Evolutionary conservation across 306 rosid species (phyloP).

Genomic region (Ochetophila trinervis): DNA sequence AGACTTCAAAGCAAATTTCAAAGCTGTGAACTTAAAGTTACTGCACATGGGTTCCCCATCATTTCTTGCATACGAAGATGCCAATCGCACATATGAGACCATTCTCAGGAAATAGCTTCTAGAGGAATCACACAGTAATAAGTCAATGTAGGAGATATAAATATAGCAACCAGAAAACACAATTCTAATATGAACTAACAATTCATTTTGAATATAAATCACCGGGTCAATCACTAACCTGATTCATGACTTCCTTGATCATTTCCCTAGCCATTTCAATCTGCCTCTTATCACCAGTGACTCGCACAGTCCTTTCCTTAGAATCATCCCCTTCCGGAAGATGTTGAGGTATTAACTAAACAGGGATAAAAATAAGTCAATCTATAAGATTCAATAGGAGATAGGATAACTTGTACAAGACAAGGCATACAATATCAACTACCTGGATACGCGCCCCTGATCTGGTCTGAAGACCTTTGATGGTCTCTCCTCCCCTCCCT

Average conservation of each 20-base stretch:
- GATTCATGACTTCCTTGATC: conserved; percentile 93
- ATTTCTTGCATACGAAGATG: not conserved
- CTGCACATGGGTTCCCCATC: not conserved
- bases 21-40: conserved; percentile 4
- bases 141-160: not conserved
- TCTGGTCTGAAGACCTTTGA: conserved; percentile 83
- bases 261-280: conserved; percentile 79
- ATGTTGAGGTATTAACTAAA: conserved; percentile 93
- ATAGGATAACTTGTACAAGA: not conserved
- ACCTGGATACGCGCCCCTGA: conserved; percentile 99
- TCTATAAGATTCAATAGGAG: not conserved
- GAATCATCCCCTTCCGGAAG: conserved; percentile 91
- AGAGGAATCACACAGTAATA: not conserved
- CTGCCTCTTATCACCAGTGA: conserved; percentile 87
- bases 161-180: not conserved
- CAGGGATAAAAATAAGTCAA: not conserved
- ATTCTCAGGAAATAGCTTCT: not conserved
- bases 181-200: not conserved
- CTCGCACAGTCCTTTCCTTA: conserved; percentile 86
- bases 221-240: conserved; percentile 52
- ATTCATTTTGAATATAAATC: conserved; percentile 9
- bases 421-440: conserved; percentile 45
- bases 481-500: conserved; percentile 97
- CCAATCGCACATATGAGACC: not conserved
- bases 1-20: not conserved